phyloP scores from a whole-genome alignment of 176 grass and related monocot species.

The Oryza officinalis region DNA sequence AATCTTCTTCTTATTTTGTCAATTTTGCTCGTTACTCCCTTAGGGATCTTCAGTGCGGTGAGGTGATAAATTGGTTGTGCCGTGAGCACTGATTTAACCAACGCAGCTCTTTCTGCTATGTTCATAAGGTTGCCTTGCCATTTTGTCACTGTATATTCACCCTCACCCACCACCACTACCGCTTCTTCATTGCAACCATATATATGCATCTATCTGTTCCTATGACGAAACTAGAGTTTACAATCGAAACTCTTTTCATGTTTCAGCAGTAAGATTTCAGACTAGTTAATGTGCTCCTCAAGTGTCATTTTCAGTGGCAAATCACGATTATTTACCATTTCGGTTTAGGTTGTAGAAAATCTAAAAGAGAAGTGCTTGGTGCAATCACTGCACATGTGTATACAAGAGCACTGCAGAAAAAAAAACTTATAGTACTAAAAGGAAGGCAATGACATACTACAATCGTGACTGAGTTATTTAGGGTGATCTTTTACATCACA shows the following conservation, averaged over 20 bases:
- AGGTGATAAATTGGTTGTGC: too few relatives aligned
- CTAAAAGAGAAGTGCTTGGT: not conserved
- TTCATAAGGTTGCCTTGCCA: too few relatives aligned
- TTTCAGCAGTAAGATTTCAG: not conserved
- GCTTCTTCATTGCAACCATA: too few relatives aligned
- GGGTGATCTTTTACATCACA: not conserved
- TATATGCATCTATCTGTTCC: too few relatives aligned
- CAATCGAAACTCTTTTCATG: not conserved
- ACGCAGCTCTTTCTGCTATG: too few relatives aligned
- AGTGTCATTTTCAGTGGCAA: not conserved
- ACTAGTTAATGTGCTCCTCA: not conserved
- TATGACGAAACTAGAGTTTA: too few relatives aligned
- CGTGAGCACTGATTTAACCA: too few relatives aligned
- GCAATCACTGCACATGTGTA: not conserved
- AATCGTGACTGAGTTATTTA: slow-evolving; percentile 14
- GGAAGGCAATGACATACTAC: not conserved
- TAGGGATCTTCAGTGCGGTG: too few relatives aligned
- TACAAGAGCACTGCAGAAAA: not conserved
- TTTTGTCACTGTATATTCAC: too few relatives aligned
- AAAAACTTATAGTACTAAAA: not conserved
- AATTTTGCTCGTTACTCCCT: too few relatives aligned
- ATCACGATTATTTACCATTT: not conserved
- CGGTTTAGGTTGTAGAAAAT: not conserved
- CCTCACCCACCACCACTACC: too few relatives aligned
- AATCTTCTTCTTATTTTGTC: too few relatives aligned